phyloP scores from a whole-genome alignment of 768 basidiomycete genomes.

The Suillus hirtellus region DNA sequence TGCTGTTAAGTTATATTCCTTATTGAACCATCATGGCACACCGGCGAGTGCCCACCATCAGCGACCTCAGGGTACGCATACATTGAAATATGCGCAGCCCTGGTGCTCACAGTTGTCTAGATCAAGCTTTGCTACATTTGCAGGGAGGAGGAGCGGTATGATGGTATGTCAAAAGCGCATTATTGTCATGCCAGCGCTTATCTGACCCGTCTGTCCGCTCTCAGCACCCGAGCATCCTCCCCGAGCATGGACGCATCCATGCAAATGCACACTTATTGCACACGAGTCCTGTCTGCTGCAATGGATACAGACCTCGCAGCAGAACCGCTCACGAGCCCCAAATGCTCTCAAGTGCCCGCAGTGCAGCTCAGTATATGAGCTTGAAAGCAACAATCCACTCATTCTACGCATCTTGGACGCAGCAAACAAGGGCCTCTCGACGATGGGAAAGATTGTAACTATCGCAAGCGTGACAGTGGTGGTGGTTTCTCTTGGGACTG shows the following conservation, averaged over 20 bases:
- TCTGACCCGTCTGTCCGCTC: conserved; percentile 6
- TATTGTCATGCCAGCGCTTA: conserved; percentile 3
- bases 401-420: conserved; percentile 50
- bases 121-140: conserved; percentile 84
- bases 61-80: conserved; percentile 33
- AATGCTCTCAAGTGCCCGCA: conserved; percentile 83
- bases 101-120: conserved; percentile 22
- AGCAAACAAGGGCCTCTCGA: conserved; percentile 51
- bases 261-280: conserved; percentile 76
- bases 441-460: conserved; percentile 53
- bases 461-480: conserved; percentile 50
- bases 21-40: conserved; percentile 24
- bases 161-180: conserved; percentile 29
- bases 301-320: conserved; percentile 76
- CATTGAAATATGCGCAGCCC: conserved; percentile 10
- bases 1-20: neutral
- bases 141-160: conserved; percentile 65
- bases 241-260: conserved; percentile 75
- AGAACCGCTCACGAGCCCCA: conserved; percentile 47
- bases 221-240: conserved; percentile 49
- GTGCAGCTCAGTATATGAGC: conserved; percentile 64
- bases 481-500: conserved; percentile 57
- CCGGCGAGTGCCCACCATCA: conserved; percentile 33
- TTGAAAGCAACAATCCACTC: conserved; percentile 63
- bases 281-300: conserved; percentile 78